Conservation (phyloP, 495 filamentous ascomycete species). For the Aspergillus incahuasiensis region DNA sequence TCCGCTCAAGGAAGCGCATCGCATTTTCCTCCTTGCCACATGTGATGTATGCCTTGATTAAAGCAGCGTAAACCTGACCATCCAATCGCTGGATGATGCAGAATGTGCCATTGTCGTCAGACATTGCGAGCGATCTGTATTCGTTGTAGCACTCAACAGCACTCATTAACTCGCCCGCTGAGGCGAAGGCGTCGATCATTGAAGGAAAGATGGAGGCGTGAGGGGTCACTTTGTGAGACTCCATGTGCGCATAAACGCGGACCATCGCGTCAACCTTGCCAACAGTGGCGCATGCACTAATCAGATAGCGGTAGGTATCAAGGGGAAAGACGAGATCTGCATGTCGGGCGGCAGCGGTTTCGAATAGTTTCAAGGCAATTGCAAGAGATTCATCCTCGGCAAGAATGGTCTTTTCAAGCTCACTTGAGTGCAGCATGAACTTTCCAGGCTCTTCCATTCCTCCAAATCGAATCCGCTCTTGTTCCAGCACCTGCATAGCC, state of each 20-base stretch:
- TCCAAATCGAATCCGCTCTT: constrained; percentile 72
- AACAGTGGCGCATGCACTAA: constrained; percentile 77
- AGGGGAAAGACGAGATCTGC: constrained; percentile 54
- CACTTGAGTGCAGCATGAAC: constrained; percentile 85
- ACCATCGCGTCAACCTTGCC: constrained; percentile 82
- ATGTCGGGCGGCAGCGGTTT: constrained; percentile 57
- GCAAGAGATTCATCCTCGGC: constrained; percentile 80
- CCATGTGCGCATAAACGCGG: constrained; percentile 84
- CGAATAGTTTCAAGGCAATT: constrained; percentile 80
- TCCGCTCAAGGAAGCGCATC: constrained; percentile 73
- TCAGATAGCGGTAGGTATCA: constrained; percentile 74
- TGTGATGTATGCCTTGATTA: constrained; percentile 80
- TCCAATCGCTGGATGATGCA: constrained; percentile 71
- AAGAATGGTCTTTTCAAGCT: constrained; percentile 76
- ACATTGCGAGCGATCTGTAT: constrained; percentile 79
- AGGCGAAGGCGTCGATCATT: constrained; percentile 90
- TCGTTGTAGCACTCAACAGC: constrained; percentile 96
- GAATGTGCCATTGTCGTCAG: constrained; percentile 69
- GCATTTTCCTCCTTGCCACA: constrained; percentile 75
- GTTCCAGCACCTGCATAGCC: constrained; percentile 65
- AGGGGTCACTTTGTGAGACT: constrained; percentile 63
- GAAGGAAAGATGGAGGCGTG: constrained; percentile 76
- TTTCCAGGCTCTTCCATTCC: constrained; percentile 81
- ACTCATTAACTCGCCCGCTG: constrained; percentile 70
- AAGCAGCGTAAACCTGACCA: constrained; percentile 76